Conservation (phyloP, 345 rosid genomes). For the Eucalyptus polybractea region DNA sequence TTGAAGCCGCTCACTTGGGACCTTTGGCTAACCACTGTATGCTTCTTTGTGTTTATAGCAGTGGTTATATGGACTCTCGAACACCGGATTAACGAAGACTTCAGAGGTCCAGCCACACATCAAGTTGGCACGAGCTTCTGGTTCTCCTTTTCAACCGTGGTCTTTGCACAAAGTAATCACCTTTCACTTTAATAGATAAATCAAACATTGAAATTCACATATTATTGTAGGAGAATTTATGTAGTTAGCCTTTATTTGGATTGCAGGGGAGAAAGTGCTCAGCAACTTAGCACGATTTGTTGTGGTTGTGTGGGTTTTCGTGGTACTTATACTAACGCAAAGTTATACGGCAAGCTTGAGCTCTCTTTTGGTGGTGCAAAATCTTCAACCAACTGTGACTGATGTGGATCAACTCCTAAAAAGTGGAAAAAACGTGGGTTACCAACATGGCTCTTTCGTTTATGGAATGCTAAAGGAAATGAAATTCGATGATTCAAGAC, state of each 20-base stretch:
- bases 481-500: neutral
- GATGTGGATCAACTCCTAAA: neutral
- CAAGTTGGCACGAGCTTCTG: neutral
- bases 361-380: neutral
- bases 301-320: neutral
- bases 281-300: neutral
- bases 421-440: neutral
- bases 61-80: neutral
- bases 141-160: neutral
- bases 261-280: neutral
- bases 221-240: neutral
- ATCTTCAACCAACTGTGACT: neutral
- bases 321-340: neutral
- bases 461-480: neutral
- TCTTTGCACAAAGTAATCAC: neutral
- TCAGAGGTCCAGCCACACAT: neutral
- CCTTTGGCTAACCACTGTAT: neutral
- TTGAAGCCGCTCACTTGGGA: neutral
- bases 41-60: neutral
- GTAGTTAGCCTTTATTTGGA: no score
- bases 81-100: neutral
- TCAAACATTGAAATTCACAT: neutral
- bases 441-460: neutral
- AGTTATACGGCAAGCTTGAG: neutral
- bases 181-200: neutral